These are phyloP conservation scores for Talaromyces sp. DNA, from an alignment of 2,329 filamentous ascomycete species.

Conservation along the genomic window DNA sequence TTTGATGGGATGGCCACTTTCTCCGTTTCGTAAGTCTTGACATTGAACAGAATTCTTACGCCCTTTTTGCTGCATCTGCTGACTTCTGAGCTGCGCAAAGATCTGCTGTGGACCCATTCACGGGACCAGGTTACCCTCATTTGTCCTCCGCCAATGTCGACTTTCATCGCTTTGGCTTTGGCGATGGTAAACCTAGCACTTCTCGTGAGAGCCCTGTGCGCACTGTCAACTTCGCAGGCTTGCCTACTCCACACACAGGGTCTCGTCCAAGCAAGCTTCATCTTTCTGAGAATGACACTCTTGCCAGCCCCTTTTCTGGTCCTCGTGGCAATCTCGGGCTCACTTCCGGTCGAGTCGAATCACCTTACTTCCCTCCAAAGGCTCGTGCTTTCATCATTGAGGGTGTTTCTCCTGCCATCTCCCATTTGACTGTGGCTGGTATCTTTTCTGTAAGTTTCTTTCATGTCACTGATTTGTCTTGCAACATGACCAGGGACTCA, in stretches of 20 bases:
- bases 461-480: background rate
- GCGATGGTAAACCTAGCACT: conserved; percentile 19
- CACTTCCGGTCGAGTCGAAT: conserved; percentile 5
- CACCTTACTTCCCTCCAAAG: conserved; percentile 20
- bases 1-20: conserved; percentile 8
- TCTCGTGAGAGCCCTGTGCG: conserved; percentile 19
- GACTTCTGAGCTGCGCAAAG: conserved; percentile 19
- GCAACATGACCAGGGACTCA: background rate
- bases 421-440: conserved; percentile 36
- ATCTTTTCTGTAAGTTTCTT: conserved; percentile 41
- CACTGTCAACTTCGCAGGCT: conserved; percentile 15
- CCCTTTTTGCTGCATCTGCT: background rate
- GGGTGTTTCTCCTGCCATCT: conserved; percentile 32
- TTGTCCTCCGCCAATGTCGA: conserved; percentile 64
- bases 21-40: conserved; percentile 16
- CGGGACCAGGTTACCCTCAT: conserved; percentile 31
- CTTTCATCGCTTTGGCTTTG: conserved; percentile 55
- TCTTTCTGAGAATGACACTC: background rate
- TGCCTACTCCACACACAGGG: conserved; percentile 20
- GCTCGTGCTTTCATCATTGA: conserved; percentile 36
- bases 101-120: conserved; percentile 33
- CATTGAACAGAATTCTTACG: background rate
- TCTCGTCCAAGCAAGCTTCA: conserved; percentile 14
- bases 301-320: conserved; percentile 17
- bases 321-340: background rate